Evolutionary conservation across 2,329 filamentous ascomycete species (phyloP), one percentile per base, ranked within the genome.

Genomic region (Parastagonospora avenae): DNA sequence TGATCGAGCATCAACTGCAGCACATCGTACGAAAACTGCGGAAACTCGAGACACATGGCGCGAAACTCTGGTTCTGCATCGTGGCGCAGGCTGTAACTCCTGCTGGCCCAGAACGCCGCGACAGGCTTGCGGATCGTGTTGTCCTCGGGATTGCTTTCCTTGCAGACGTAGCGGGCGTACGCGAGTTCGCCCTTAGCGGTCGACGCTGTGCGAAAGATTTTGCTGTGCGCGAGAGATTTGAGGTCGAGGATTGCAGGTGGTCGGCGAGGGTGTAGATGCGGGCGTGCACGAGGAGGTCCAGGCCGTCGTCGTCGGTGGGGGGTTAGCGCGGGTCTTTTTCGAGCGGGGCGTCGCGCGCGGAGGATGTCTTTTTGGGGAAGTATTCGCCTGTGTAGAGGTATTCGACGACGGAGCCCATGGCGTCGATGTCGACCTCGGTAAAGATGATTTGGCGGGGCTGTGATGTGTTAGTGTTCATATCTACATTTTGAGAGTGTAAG

Each of bases 11-110:
- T 77, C 58, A 91, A 57, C 60, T 85, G 92, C 53, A 97, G 84
- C 48, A 97, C 90, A 74, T 97, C 92, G 78, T 92, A 97, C 68
- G 89, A 89, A 71, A 97, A 97, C 70, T 95, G 89, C 14, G 92
- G 92, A 71, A 87, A 92, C 76, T 96, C 90, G 71, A 96, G 77
- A 77, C 92, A 96, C 75, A 96, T 85, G 39, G 82, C 74, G 72
- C 87, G 86, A 83, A 96, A 96, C 76, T 95, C 90, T 6, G 85
- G 82, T 74, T 95, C 91, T 32, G 92, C 91, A 75, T 96, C 91
- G 74, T 92, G 83, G 14, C 92, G 88, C 57, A 96, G 79, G 10
- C 90, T 87, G 76, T 94, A 91, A 52, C 84, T 87, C 54, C 90
- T 82, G 40, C 84, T 88, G 5, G 91, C 91, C 92, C 92, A 96